Evolutionary conservation across 305 asterid genomes (phyloP).

Genomic region (Fraxinus greggii): DNA sequence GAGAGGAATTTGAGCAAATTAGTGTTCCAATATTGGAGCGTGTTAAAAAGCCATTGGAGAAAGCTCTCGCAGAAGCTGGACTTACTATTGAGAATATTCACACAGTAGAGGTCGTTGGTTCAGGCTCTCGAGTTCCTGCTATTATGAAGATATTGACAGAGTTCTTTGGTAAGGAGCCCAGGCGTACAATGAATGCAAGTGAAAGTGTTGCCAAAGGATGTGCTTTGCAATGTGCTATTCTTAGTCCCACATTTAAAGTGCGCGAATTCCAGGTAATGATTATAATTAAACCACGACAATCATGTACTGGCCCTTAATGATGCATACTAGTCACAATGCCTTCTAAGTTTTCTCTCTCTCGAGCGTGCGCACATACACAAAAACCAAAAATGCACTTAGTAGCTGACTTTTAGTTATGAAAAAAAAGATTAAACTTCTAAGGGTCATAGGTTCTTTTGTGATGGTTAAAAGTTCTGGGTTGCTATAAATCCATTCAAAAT

Average conservation of each 20-base stretch:
- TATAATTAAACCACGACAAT: not conserved
- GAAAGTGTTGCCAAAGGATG: slow-evolving; percentile 87
- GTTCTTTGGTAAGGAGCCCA: slow-evolving; percentile 81
- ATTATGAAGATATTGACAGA: slow-evolving; percentile 69
- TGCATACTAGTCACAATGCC: not conserved
- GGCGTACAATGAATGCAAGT: slow-evolving; percentile 91
- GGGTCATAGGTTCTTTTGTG: not conserved
- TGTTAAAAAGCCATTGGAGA: slow-evolving; percentile 76
- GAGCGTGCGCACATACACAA: not conserved
- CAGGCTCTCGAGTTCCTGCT: slow-evolving; percentile 95
- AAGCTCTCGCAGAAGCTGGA: slow-evolving; percentile 80
- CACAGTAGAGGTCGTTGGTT: slow-evolving; percentile 85
- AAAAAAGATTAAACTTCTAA: not conserved
- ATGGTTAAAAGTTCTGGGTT: not conserved
- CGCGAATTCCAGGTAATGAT: slow-evolving; percentile 77
- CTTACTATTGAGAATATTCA: slow-evolving; percentile 56
- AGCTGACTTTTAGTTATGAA: not conserved
- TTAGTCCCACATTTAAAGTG: slow-evolving; percentile 92
- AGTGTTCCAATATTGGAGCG: slow-evolving; percentile 81
- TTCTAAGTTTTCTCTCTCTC: not conserved
- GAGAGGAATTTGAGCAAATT: slow-evolving; percentile 87
- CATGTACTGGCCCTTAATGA: not conserved
- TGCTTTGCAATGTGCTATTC: slow-evolving; percentile 86
- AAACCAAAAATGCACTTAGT: not conserved
- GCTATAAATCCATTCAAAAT: not conserved